Evolutionary conservation across 495 filamentous ascomycete species (phyloP).

Genomic region (Physcia stellaris): DNA sequence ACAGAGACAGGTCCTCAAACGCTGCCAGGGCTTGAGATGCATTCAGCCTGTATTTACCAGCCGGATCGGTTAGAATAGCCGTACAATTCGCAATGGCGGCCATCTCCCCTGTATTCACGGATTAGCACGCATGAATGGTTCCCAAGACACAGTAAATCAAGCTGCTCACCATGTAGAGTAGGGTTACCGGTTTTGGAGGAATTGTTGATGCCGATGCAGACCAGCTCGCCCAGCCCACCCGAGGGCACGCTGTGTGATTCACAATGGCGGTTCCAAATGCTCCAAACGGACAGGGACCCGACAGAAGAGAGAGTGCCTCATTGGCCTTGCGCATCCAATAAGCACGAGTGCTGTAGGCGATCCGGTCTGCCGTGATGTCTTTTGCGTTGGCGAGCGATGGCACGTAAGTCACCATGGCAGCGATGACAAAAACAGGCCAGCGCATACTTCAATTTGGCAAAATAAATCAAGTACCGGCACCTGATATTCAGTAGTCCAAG

Average conservation of each 20-base stretch:
- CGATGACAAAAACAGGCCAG: no score
- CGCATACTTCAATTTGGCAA: no score
- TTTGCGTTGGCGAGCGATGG: no score
- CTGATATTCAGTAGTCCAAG: no score
- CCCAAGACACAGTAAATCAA: neutral
- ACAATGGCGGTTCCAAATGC: slow-evolving; percentile 40
- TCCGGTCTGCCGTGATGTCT: neutral
- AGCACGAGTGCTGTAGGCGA: slow-evolving; percentile 21
- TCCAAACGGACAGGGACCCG: slow-evolving; percentile 31
- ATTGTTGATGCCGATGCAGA: slow-evolving; percentile 32
- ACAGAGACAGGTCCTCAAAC: slow-evolving; percentile 32
- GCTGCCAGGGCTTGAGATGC: slow-evolving; percentile 25
- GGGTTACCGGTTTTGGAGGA: slow-evolving; percentile 29
- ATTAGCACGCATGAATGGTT: neutral
- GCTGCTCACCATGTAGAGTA: slow-evolving; percentile 29
- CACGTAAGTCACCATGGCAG: no score
- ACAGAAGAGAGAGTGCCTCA: slow-evolving; percentile 23
- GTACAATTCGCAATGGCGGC: slow-evolving; percentile 40
- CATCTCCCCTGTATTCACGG: slow-evolving; percentile 29
- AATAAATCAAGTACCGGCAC: no score
- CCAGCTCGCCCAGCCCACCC: slow-evolving; percentile 24
- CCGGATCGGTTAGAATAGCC: slow-evolving; percentile 27
- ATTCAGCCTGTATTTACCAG: slow-evolving; percentile 28
- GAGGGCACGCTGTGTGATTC: slow-evolving; percentile 35
- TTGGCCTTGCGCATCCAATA: slow-evolving; percentile 39